phyloP scores from a whole-genome alignment of 140 eudicot species.

The Senecio squalidus region DNA sequence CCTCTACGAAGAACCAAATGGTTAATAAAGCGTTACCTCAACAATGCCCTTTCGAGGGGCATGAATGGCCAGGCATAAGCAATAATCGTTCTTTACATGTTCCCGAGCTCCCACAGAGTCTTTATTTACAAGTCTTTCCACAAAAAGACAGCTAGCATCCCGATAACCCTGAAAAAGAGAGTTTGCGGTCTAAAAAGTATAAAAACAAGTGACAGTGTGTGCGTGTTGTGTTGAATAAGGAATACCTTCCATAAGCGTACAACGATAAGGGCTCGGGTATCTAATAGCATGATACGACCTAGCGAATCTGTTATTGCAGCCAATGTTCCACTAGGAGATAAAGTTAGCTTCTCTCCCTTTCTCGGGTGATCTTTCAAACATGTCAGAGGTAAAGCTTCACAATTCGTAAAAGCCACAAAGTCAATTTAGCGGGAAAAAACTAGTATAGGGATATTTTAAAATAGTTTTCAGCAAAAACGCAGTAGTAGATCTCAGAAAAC shows the following conservation, averaged over 20 bases:
- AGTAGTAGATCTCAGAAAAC: neutral
- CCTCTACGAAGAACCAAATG: neutral
- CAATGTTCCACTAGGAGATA: conserved; percentile 96
- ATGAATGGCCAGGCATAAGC: conserved; percentile 92
- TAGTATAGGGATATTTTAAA: too few relatives aligned
- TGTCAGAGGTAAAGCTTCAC: conserved; percentile 76
- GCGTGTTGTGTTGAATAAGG: neutral
- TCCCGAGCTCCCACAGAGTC: conserved; percentile 34
- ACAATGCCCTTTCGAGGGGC: conserved; percentile 96
- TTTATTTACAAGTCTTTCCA: conserved; percentile 82
- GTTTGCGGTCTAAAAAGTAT: neutral
- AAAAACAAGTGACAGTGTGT: neutral
- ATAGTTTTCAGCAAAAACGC: neutral
- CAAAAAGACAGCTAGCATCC: conserved; percentile 91
- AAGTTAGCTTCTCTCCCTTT: conserved; percentile 94
- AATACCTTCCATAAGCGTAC: conserved; percentile 97
- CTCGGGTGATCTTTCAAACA: conserved; percentile 93
- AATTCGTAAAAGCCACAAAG: neutral
- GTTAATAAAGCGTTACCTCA: conserved; percentile 48
- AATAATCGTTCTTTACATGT: conserved; percentile 69
- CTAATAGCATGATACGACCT: conserved; percentile 87
- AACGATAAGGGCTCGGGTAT: conserved; percentile 95
- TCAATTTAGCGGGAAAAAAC: neutral
- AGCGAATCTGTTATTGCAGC: conserved; percentile 98
- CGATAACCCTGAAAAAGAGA: conserved; percentile 78